Base-by-base conservation (phyloP, 108 stramenopile genomes). In the Heterococcus sp. region DNA sequence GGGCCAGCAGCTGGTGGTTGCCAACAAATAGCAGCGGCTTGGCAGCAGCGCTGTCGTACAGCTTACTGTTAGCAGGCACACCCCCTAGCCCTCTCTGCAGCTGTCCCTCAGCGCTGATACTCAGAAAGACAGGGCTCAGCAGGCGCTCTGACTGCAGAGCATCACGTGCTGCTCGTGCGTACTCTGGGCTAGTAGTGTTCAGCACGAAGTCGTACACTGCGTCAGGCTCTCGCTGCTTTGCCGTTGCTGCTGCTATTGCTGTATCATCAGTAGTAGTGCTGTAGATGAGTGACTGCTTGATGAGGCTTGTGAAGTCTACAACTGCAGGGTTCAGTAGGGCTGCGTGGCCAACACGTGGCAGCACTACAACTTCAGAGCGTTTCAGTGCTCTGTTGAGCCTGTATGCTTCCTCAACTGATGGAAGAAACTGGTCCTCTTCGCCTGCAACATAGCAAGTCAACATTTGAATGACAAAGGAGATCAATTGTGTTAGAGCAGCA, bases 1-100 rank as follows among this genome's bases (percentile, higher is more conserved):
- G 21, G 21, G 63, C 74, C 36, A 75, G 32, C 34, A 66, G 65
- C 39, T 75, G 74, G 63, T 75, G 74, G 32, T 75, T 75, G 31
- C 74, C 74, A 31, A 75, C 74, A 31, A 75, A 75, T 37, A 75
- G 46, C 46, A 58, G 46, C 46, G 46, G 46, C 46, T 21, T 21
- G 46, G n/a, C n/a, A n/a, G n/a, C n/a, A n/a, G n/a, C n/a, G n/a
- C n/a, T n/a, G n/a, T n/a, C n/a, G n/a, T n/a, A n/a, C n/a, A n/a
- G n/a, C n/a, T n/a, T n/a, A n/a, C n/a, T n/a, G n/a, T n/a, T n/a
- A n/a, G n/a, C n/a, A n/a, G n/a, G n/a, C n/a, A n/a, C n/a, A n/a
- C n/a, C n/a, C n/a, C n/a, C n/a, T n/a, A n/a, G n/a, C n/a, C n/a
- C n/a, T n/a, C n/a, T n/a, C n/a, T n/a, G n/a, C n/a, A n/a, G n/a